phyloP scores from a whole-genome alignment of 495 filamentous ascomycete species.

The Staphylotrichum longicolle region DNA sequence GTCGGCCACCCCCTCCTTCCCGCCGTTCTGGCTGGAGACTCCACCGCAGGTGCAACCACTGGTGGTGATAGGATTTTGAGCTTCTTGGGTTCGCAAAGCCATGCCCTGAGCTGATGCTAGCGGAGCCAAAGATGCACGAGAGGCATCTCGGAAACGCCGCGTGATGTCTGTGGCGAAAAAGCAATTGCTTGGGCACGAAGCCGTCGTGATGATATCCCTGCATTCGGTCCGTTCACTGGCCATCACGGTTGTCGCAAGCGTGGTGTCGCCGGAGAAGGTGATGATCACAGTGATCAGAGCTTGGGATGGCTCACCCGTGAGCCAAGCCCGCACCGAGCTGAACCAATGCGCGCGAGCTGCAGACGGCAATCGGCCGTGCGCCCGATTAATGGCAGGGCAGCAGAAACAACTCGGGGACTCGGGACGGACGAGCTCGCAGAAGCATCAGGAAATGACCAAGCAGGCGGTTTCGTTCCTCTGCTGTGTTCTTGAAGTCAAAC shows the following conservation, averaged over 20 bases:
- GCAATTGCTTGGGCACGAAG: background rate
- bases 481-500: too few species aligned
- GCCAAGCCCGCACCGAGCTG: too few species aligned
- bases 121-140: constrained; percentile 7
- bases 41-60: background rate
- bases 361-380: constrained; percentile 3
- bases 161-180: background rate
- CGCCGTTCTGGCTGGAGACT: constrained; percentile 13
- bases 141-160: constrained; percentile 1
- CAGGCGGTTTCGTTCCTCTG: too few species aligned
- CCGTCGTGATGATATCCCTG: background rate
- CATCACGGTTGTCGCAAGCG: constrained; percentile 1
- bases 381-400: constrained; percentile 5
- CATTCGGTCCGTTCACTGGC: constrained; percentile 7
- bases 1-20: constrained; percentile 18
- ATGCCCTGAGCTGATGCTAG: background rate
- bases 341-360: background rate
- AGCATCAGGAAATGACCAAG: too few species aligned
- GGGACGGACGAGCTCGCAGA: too few species aligned
- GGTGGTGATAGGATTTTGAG: background rate
- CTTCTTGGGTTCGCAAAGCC: background rate
- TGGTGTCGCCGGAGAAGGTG: background rate
- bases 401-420: too few species aligned
- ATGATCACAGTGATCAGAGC: constrained; percentile 11
- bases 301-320: background rate